These are phyloP conservation scores for Antrodiella citrinella DNA, from an alignment of 768 basidiomycete genomes.

Conservation along the genomic window DNA sequence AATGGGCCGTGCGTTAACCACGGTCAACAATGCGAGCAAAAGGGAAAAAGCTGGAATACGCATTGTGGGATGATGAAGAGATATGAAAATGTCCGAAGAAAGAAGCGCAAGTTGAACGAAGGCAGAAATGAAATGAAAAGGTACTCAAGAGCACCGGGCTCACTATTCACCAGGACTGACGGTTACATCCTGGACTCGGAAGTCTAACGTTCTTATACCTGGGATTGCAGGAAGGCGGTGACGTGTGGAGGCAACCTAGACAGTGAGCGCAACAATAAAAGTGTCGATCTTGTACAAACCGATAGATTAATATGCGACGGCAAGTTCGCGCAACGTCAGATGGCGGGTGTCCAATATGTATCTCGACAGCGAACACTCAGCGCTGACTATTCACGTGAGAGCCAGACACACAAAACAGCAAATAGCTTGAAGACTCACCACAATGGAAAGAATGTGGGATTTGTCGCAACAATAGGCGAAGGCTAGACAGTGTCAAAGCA, in stretches of 20 bases:
- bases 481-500: not conserved
- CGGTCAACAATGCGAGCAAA: conserved; percentile 1
- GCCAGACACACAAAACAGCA: too few species aligned
- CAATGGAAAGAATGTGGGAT: too few species aligned
- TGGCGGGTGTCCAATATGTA: too few species aligned
- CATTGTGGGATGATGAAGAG: not conserved
- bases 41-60: not conserved
- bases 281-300: not conserved
- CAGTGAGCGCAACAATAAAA: not conserved
- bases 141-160: conserved; percentile 10
- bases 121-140: conserved; percentile 1
- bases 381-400: too few species aligned
- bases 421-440: not conserved
- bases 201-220: not conserved
- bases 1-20: not conserved
- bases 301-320: too few species aligned
- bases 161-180: not conserved
- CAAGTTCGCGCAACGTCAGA: too few species aligned
- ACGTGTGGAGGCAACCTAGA: not conserved
- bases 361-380: too few species aligned
- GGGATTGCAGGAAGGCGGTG: not conserved
- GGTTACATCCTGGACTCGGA: not conserved
- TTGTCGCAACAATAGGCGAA: not conserved
- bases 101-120: not conserved
- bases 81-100: conserved; percentile 1